phyloP scores from a whole-genome alignment of 768 basidiomycete species.

The Naganishia vishniacii region DNA sequence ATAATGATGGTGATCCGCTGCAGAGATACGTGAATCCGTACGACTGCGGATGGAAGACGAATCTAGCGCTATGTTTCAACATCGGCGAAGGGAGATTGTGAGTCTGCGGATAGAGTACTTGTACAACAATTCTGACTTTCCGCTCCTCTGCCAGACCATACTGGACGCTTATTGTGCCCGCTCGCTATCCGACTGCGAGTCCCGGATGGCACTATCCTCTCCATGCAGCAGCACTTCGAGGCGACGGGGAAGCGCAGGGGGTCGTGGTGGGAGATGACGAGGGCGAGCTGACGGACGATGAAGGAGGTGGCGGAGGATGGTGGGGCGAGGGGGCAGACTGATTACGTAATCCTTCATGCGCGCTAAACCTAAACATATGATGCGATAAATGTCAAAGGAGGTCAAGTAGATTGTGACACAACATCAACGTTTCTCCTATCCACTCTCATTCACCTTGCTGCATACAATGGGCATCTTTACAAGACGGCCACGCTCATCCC shows the following conservation, averaged over 20 bases:
- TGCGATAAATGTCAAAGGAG: not conserved
- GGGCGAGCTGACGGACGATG: constrained; percentile 81
- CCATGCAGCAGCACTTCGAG: constrained; percentile 50
- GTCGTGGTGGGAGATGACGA: constrained; percentile 59
- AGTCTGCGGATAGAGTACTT: constrained; percentile 46
- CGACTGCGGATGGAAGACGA: constrained; percentile 73
- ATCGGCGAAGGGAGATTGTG: constrained; percentile 74
- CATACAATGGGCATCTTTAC: constrained; percentile 8
- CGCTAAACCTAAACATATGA: not conserved
- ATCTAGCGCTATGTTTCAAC: constrained; percentile 82
- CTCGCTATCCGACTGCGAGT: constrained; percentile 71
- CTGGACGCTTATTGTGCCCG: constrained; percentile 74
- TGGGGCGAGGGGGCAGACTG: not conserved
- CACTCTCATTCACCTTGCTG: not conserved
- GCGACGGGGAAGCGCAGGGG: constrained; percentile 59
- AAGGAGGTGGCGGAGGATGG: constrained; percentile 51
- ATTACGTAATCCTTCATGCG: constrained; percentile 8
- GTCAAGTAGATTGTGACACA: not conserved
- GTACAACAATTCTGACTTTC: not conserved
- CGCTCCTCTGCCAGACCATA: constrained; percentile 56
- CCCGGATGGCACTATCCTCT: constrained; percentile 58
- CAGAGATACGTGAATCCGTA: constrained; percentile 84
- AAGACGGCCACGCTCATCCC: constrained; percentile 3
- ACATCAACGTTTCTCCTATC: too few relatives aligned
- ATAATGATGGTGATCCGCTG: not conserved